Evolutionary conservation across 2,329 filamentous ascomycete genomes (phyloP), one percentile per base, ranked within the genome.

Genomic region (Fusarium burgessii): DNA sequence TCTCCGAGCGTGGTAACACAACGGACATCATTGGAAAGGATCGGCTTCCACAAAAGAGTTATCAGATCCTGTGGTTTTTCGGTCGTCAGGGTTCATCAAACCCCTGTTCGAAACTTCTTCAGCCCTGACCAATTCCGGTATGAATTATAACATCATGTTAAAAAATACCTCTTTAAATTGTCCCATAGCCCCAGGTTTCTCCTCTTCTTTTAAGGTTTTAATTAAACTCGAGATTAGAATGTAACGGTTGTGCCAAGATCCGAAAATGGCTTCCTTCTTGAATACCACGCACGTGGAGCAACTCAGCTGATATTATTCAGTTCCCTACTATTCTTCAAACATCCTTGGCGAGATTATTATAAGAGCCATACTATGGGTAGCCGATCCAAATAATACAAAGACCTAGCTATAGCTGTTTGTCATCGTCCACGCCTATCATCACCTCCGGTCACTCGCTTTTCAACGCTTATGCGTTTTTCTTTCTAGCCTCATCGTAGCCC

Each of bases 401-500:
- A 43, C 46, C 43, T 29, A 67, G 42, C 29, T 65, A 52, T 67
- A 50, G 49, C 38, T 47, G 35, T 57, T 62, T 46, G 42, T 20
- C 46, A 6, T 38, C n/a, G 47, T 25, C 33, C 32, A 27, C 17
- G 10, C 47, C 29, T 33, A 33, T n/a, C n/a, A 32, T 25, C 23
- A 27, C 27, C 49, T 52, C 38, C 23, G 5, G 17, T 35, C 52
- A 41, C 23, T 35, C 29, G 20, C 15, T 18, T 13, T 57, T 36
- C 64, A 55, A 23, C 8, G 29, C 42, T 77, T 68, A 80, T 36
- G 74, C 67, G 43, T 82, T 80, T 80, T 84, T 84, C 77, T 81
- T 83, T 64, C 81, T 78, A 62, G 81, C 82, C 71, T 83, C 82
- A 17, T 82, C 81, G 47, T 82, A 82, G 49, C 79, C 79, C 57